These are phyloP conservation scores for Penicillium sp. DNA, from an alignment of 2,329 filamentous ascomycete species.

Conservation along the genomic window DNA sequence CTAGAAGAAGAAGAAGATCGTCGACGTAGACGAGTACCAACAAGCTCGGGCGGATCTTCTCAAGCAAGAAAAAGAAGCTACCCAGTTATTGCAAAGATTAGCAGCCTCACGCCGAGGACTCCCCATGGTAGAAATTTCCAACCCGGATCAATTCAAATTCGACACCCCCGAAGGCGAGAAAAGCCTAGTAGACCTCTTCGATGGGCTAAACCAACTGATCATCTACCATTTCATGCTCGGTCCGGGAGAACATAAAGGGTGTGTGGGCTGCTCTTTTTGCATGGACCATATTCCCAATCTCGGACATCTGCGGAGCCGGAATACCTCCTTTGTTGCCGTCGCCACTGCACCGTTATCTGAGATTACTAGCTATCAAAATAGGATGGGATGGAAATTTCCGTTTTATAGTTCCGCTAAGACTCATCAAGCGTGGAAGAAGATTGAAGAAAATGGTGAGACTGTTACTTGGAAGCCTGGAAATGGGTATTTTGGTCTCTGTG, in stretches of 20 bases:
- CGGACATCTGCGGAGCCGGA: conserved; percentile 38
- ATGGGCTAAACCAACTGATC: conserved; percentile 28
- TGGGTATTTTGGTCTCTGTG: conserved; percentile 42
- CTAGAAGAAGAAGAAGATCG: conserved; percentile 17
- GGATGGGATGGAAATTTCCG: conserved; percentile 45
- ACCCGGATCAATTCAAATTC: conserved; percentile 39
- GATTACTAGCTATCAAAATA: conserved; percentile 38
- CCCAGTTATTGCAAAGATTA: conserved; percentile 16
- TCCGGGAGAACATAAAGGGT: conserved; percentile 36
- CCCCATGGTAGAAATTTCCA: conserved; percentile 43
- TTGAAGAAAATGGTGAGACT: conserved; percentile 11
- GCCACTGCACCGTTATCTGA: conserved; percentile 42
- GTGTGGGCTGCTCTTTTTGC: conserved; percentile 42
- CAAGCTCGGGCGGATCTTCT: conserved; percentile 1
- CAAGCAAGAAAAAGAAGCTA: conserved; percentile 11
- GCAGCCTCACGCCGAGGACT: conserved; percentile 36
- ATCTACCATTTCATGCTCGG: conserved; percentile 53
- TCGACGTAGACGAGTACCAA: conserved; percentile 24
- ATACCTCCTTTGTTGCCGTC: conserved; percentile 42
- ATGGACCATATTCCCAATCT: conserved; percentile 42
- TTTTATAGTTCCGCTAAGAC: conserved; percentile 35
- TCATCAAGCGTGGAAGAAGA: conserved; percentile 11
- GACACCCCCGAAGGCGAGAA: conserved; percentile 24
- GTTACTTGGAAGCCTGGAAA: conserved; percentile 21
- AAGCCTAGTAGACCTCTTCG: conserved; percentile 27